Base-by-base conservation (phyloP, 2,329 filamentous ascomycete species). In the Achaetomium macrosporum region DNA sequence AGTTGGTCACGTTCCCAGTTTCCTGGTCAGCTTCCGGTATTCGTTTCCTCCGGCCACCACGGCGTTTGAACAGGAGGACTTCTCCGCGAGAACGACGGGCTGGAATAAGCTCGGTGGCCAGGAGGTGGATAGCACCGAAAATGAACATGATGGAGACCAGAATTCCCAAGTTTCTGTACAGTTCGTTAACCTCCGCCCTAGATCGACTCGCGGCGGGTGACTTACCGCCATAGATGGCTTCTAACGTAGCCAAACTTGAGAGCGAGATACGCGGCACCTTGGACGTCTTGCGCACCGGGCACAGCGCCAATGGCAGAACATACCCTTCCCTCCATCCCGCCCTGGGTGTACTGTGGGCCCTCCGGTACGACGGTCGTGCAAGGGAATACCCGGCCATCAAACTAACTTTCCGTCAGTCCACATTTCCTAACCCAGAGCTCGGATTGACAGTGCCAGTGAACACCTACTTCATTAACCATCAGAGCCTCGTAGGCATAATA, bases 401-500 rank as follows among this genome's bases (percentile, higher is more conserved):
- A 42, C 40, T 42, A n/a, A n/a, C n/a, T n/a, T n/a, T n/a, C n/a
- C n/a, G n/a, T n/a, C n/a, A n/a, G n/a, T n/a, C n/a, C 5, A 40
- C 37, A 17, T 12, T 7, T 7, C n/a, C 12, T 16, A 40, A 17
- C n/a, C n/a, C 37, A 33, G 7, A 33, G 30, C 12, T 19, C 10
- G 19, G 5, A 42, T n/a, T n/a, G n/a, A n/a, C n/a, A n/a, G n/a
- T n/a, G n/a, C n/a, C n/a, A n/a, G n/a, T 1, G 17, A 29, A 2
- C 2, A 37, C 42, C 36, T 25, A 69, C 69, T 47, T 71, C 66
- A 50, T 71, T 70, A 0, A 64, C 60, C 44, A 71, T 61, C 30
- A 81, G 61, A 3, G 70, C 68, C 60, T 81, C 78, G 47, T 74
- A 81, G 1, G 72, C 72, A 59, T 79, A 82, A 29, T 68, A 73